Evolutionary conservation across 2,329 filamentous ascomycete species (phyloP), one percentile per base, ranked within the genome.

Genomic region (Colletotrichum sojae): DNA sequence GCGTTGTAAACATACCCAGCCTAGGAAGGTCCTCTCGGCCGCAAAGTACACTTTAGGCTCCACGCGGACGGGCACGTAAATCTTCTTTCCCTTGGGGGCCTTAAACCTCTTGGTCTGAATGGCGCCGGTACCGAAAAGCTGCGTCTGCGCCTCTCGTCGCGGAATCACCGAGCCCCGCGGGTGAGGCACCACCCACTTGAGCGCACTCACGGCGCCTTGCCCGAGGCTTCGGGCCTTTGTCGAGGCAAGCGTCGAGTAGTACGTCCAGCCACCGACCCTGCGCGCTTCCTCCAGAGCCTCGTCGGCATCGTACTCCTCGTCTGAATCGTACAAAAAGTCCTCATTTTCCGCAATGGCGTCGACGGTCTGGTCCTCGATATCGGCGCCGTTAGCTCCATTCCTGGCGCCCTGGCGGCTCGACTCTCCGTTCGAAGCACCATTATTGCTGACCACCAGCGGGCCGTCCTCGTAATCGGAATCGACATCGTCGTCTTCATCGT

Each of bases 1-100:
- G 31, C 51, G 58, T 59, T n/a, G 10, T 12, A 22, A 27, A 83
- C 89, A 83, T 82, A 92, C 91, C 94, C 96, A 99, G 71, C 94
- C 93, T 66, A 99, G 87, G 82, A 98, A 99, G 1, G 96, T 99
- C 72, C 96, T 90, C 81, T 99, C 96, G 1, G 94, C 95, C 22
- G 96, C 96, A 78, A 99, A 97, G 80, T 94, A 97, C 58, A 99
- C 96, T 83, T 99, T 99, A 40, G 96, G 96, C 81, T 99, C 96
- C 40, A 99, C 95, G 56, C 96, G 91, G 63, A 98, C 92, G 15
- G 95, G 95, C 25, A 99, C 96, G 76, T 98, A 95, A 68, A 99
- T 98, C 79, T 93, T 93, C 89, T 95, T 95, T 62, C 93, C 93
- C 78, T 89, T 91, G 13, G 93, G 93, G 9, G 93, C 92, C 78